phyloP scores from a whole-genome alignment of 352 stramenopile genomes.

The Phytophthora sansomeana region DNA sequence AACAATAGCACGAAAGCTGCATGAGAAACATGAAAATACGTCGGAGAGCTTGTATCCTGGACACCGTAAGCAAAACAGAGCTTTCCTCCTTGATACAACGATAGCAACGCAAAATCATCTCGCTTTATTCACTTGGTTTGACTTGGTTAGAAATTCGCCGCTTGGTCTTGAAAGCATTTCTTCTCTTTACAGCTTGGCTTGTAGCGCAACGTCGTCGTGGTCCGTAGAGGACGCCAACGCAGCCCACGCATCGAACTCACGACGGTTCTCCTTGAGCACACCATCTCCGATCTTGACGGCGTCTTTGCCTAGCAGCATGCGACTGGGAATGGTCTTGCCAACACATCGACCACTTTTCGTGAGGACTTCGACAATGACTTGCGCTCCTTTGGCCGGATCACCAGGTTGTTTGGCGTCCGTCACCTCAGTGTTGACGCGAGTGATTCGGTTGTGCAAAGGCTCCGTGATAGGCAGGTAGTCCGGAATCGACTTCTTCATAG shows the following conservation, averaged over 20 bases:
- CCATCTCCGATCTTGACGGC: conserved; percentile 35
- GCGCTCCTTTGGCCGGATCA: conserved; percentile 42
- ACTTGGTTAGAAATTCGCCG: background rate
- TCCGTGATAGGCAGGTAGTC: conserved; percentile 43
- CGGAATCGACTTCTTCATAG: conserved; percentile 41
- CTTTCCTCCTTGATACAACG: background rate
- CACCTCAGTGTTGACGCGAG: conserved; percentile 17
- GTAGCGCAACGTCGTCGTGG: conserved; percentile 24
- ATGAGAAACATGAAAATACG: conserved; percentile 1
- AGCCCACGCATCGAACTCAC: conserved; percentile 41
- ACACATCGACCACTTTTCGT: conserved; percentile 46
- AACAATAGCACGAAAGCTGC: conserved; percentile 5
- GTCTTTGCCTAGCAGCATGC: conserved; percentile 47
- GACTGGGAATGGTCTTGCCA: conserved; percentile 42
- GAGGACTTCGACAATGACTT: conserved; percentile 44
- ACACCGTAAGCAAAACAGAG: conserved; percentile 1
- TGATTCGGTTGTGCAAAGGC: conserved; percentile 30
- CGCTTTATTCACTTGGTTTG: conserved; percentile 23
- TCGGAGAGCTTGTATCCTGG: conserved; percentile 14
- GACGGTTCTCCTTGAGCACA: conserved; percentile 22
- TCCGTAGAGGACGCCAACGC: conserved; percentile 36
- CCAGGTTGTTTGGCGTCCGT: conserved; percentile 31
- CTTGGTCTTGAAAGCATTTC: conserved; percentile 3
- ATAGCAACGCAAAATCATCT: conserved; percentile 16
- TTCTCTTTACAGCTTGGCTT: conserved; percentile 29